Percentiles rank a stretch among this genome's conserved stretches.
Evolutionary conservation across 495 filamentous ascomycete species (phyloP).

Genomic region (Aspergillus homomorphus): DNA sequence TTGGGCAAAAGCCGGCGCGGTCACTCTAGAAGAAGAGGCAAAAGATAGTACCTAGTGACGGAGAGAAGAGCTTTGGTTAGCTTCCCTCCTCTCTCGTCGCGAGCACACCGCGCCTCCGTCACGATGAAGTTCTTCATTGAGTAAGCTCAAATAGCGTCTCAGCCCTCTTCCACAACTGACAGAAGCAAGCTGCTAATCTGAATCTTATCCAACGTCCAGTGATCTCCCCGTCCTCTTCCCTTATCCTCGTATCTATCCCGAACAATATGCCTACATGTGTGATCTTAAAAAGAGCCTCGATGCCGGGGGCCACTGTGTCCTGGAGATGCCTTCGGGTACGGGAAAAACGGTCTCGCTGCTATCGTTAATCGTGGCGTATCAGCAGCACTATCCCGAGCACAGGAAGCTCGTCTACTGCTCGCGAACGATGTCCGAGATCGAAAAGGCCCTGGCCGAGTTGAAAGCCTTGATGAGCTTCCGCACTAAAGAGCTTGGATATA

Average conservation of each 20-base stretch:
- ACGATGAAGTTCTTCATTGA: slow-evolving; percentile 98
- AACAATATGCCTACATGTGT: slow-evolving; percentile 99
- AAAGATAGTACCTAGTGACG: slow-evolving; percentile 9
- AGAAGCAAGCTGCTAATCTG: slow-evolving; percentile 9
- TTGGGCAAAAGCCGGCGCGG: slow-evolving; percentile 31
- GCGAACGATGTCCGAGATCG: slow-evolving; percentile 62
- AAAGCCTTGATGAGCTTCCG: slow-evolving; percentile 94
- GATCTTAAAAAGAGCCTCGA: slow-evolving; percentile 97
- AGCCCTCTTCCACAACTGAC: neutral
- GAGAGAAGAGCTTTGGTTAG: slow-evolving; percentile 14
- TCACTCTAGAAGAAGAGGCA: slow-evolving; percentile 3
- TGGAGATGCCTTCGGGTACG: slow-evolving; percentile 99
- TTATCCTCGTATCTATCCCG: slow-evolving; percentile 95
- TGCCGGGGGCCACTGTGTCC: slow-evolving; percentile 90
- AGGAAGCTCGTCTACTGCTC: slow-evolving; percentile 98
- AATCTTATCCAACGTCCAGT: slow-evolving; percentile 39
- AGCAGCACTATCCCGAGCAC: slow-evolving; percentile 84
- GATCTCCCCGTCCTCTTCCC: slow-evolving; percentile 94
- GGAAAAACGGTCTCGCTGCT: slow-evolving; percentile 96
- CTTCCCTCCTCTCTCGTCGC: slow-evolving; percentile 6
- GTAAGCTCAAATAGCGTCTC: slow-evolving; percentile 40
- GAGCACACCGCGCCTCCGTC: slow-evolving; percentile 31
- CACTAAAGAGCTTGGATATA: slow-evolving; percentile 74
- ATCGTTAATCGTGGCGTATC: slow-evolving; percentile 94
- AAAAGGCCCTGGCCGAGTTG: slow-evolving; percentile 92